phyloP scores from a whole-genome alignment of 1,284 basidiomycete genomes.

The Malassezia sp. region DNA sequence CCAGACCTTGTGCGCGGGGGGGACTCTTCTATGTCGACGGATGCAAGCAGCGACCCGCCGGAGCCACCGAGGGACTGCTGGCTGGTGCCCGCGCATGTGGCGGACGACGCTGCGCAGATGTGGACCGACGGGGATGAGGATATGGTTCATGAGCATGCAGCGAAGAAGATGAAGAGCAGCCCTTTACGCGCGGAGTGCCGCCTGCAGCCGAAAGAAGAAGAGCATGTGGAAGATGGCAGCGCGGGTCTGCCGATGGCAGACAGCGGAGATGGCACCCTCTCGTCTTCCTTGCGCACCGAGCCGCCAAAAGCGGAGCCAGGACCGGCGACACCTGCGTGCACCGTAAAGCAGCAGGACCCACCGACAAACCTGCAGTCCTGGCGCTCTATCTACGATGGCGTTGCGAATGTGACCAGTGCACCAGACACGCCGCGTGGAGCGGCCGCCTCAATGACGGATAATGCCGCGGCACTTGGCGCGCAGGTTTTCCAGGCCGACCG shows the following conservation, averaged over 20 bases:
- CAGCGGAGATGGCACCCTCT: too few species aligned
- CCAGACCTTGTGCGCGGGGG: conserved; percentile 6
- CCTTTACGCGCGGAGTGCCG: too few species aligned
- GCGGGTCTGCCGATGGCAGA: too few species aligned
- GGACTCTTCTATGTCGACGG: conserved; percentile 11
- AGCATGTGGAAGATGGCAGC: too few species aligned
- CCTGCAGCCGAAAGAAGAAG: too few species aligned
- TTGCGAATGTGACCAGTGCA: conserved; percentile 14
- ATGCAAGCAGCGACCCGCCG: conserved; percentile 18
- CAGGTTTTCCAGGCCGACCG: conserved; percentile 5
- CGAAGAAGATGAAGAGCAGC: too few species aligned
- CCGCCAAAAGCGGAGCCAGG: conserved; percentile 1
- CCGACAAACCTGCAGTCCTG: conserved; percentile 14
- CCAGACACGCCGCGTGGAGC: background rate
- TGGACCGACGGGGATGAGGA: too few species aligned
- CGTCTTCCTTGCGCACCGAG: too few species aligned
- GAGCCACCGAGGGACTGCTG: conserved; percentile 1
- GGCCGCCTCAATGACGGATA: background rate
- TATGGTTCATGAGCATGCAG: too few species aligned
- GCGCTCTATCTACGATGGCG: conserved; percentile 27
- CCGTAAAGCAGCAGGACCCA: background rate
- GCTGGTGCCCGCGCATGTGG: background rate
- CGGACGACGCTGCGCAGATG: too few species aligned
- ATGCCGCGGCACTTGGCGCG: background rate
- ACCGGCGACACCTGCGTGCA: too few species aligned